Conservation (phyloP, 441 rosid species). For the Populus hybrid region DNA sequence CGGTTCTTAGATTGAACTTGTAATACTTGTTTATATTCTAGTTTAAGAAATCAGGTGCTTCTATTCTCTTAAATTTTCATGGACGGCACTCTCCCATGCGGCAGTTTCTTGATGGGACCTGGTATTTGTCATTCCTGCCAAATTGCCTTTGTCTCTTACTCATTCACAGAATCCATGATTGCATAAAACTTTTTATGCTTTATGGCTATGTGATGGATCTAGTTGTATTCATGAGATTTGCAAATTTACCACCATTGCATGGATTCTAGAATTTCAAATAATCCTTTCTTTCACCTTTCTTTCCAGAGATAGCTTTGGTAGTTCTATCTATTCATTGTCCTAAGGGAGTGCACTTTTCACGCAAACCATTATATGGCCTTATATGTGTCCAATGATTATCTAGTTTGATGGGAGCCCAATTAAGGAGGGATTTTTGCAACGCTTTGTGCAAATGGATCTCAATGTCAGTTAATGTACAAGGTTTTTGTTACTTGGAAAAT, state of each 20-base stretch:
- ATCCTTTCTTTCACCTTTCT: background rate
- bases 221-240: background rate
- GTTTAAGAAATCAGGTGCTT: background rate
- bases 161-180: background rate
- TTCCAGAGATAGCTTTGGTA: background rate
- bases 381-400: background rate
- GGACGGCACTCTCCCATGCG: background rate
- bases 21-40: background rate
- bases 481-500: background rate
- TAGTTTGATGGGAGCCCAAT: background rate
- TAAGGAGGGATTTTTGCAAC: background rate
- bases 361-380: background rate
- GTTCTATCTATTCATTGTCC: background rate
- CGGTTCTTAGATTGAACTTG: background rate
- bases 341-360: background rate
- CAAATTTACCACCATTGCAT: background rate
- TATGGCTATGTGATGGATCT: background rate
- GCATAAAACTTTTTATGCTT: background rate
- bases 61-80: background rate
- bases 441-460: background rate
- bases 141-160: background rate
- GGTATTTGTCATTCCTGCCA: background rate
- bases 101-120: background rate
- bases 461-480: background rate
- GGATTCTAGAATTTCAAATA: background rate